Evolutionary conservation across 495 filamentous ascomycete species (phyloP).

Genomic region (Penicillium maclennaniae): DNA sequence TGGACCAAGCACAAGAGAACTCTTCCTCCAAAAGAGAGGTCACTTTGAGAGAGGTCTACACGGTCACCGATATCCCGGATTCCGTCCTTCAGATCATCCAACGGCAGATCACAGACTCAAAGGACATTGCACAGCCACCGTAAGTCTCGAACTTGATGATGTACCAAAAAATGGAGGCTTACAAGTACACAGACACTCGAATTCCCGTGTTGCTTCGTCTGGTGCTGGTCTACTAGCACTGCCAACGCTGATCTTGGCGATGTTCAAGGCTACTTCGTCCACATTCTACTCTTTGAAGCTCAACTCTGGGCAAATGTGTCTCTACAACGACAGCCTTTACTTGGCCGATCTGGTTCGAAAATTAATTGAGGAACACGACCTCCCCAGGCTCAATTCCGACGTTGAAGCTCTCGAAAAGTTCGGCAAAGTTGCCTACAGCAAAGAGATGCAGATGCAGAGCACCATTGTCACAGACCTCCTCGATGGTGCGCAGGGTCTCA

Average conservation of each 20-base stretch:
- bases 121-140: constrained; percentile 52
- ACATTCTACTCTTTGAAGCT: constrained; percentile 67
- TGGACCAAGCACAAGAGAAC: constrained; percentile 9
- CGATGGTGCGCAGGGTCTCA: constrained; percentile 67
- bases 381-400: constrained; percentile 63
- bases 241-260: constrained; percentile 78
- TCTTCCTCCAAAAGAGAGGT: constrained; percentile 51
- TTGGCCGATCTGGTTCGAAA: constrained; percentile 69
- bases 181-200: constrained; percentile 32
- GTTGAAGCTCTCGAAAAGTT: constrained; percentile 70
- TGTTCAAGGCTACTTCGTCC: constrained; percentile 85
- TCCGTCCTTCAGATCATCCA: constrained; percentile 67
- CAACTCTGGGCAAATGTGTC: constrained; percentile 74
- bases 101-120: constrained; percentile 66
- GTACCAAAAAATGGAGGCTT: constrained; percentile 12
- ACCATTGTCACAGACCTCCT: constrained; percentile 81
- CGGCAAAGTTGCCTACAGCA: constrained; percentile 77
- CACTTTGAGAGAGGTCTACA: constrained; percentile 81
- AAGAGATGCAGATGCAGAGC: constrained; percentile 82
- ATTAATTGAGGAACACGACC: constrained; percentile 45
- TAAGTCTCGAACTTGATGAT: constrained; percentile 33
- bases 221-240: constrained; percentile 72
- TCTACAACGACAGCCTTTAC: constrained; percentile 89
- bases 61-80: constrained; percentile 79
- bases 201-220: constrained; percentile 62